phyloP scores from a whole-genome alignment of 2,329 filamentous ascomycete genomes.

The Aspergillus sp. region DNA sequence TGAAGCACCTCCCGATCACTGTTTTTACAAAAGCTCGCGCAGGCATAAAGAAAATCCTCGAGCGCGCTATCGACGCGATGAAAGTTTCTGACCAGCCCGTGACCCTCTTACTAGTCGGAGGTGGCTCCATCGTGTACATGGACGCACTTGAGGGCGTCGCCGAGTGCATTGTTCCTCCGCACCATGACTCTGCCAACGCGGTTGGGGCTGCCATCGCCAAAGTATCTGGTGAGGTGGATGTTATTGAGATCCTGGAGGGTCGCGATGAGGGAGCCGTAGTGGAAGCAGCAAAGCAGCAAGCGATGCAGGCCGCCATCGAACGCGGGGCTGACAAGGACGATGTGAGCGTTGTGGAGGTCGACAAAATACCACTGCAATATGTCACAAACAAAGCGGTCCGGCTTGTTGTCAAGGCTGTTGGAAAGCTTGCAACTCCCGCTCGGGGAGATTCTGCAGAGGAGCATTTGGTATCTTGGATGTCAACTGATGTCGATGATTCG shows the following conservation, averaged over 20 bases:
- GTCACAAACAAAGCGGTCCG: conserved; percentile 45
- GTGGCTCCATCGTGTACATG: conserved; percentile 56
- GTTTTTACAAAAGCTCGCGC: conserved; percentile 23
- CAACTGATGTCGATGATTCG: not conserved
- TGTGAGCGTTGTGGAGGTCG: conserved; percentile 47
- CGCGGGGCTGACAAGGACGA: conserved; percentile 33
- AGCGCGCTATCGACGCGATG: conserved; percentile 57
- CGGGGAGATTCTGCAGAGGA: conserved; percentile 11
- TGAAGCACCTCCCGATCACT: not conserved
- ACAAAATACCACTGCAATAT: conserved; percentile 43
- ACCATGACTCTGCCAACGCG: conserved; percentile 60
- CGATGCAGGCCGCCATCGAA: conserved; percentile 23
- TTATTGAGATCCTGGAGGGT: conserved; percentile 51
- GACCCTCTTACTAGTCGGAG: conserved; percentile 59
- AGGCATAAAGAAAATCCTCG: conserved; percentile 46
- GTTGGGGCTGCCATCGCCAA: conserved; percentile 62
- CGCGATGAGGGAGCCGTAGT: conserved; percentile 23
- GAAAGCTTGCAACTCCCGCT: not conserved
- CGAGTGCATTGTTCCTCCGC: conserved; percentile 54
- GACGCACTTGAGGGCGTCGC: conserved; percentile 53
- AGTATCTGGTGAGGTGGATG: conserved; percentile 55
- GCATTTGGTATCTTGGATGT: not conserved
- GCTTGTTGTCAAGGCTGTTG: conserved; percentile 41
- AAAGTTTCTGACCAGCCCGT: conserved; percentile 57
- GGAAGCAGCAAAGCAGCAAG: conserved; percentile 24